Evolutionary conservation across 495 filamentous ascomycete genomes (phyloP).

Genomic region (Xylaria palmicola): DNA sequence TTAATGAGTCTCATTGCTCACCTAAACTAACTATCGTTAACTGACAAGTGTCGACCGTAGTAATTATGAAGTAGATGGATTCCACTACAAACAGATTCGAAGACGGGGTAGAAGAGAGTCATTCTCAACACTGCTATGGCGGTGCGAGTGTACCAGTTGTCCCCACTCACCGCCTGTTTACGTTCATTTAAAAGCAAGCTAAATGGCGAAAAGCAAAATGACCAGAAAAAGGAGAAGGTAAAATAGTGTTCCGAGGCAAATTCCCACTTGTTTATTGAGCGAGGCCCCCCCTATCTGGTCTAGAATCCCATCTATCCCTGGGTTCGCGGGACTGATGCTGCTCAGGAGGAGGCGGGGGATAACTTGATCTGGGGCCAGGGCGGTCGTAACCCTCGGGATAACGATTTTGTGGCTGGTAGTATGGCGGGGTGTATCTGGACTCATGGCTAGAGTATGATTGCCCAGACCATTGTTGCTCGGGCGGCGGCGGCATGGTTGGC

Average conservation of each 20-base stretch:
- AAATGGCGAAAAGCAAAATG: no score
- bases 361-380: neutral
- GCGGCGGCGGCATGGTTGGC: neutral
- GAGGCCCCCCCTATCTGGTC: neutral
- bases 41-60: no score
- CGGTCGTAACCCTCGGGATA: neutral
- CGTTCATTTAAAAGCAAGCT: no score
- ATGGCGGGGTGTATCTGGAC: neutral
- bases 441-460: neutral
- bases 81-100: no score
- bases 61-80: no score
- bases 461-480: neutral
- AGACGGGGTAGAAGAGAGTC: no score
- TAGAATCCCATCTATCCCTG: neutral
- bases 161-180: no score
- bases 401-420: neutral
- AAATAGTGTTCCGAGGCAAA: neutral
- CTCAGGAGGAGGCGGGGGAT: neutral
- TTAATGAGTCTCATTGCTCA: no score
- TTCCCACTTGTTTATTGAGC: neutral
- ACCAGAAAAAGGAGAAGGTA: neutral
- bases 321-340: neutral
- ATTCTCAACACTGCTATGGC: no score
- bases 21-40: no score
- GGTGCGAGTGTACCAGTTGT: no score